Evolutionary conservation across 2,329 filamentous ascomycete genomes (phyloP), one percentile per base, ranked within the genome.

Genomic region (Neofusicoccum ribis): DNA sequence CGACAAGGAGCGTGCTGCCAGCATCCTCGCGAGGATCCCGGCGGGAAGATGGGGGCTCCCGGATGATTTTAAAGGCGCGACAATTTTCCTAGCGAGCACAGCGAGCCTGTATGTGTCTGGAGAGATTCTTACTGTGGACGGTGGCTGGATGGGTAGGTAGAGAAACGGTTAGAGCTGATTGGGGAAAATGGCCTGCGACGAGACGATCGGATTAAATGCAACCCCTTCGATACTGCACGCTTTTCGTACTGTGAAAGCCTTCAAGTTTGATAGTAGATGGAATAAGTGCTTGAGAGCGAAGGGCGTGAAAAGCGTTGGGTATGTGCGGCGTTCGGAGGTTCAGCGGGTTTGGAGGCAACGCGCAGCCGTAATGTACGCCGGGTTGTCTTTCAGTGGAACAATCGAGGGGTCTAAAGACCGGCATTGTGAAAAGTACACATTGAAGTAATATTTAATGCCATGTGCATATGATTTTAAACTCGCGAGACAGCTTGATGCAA

Each of bases 131-230:
- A 89, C 91, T 31, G 91, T 97, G 52, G 93, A 97, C 78, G 93
- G 93, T 7, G 93, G 93, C 11, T 97, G 92, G 92, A 96, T 96
- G 92, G 92, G 91, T 1, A 83, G 92, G 82, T 96, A 82, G 44
- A 14, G 44, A 23, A 23, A 5, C 3, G 2, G 20, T 11, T 5
- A 11, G 1, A 20, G 6, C 2, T 1, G 8, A 3, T 7, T 23
- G 1, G 7, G 7, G 17, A 3, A 47, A 11, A 11, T 11, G 20
- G 20, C 0, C 5, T 17, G 0, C 2, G 5, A 11, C 9, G 8
- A 11, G 9, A 47, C 20, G n/a, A 4, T n/a, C 0, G 23, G 3
- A 23, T 23, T 3, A 23, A 23, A 23, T 23, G 3, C 3, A 23
- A 23, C 3, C 23, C 23, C 23, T 23, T 23, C n/a, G 23, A 23